Conservation (phyloP, 768 basidiomycete genomes). For the Boletus vinaceobasis region DNA sequence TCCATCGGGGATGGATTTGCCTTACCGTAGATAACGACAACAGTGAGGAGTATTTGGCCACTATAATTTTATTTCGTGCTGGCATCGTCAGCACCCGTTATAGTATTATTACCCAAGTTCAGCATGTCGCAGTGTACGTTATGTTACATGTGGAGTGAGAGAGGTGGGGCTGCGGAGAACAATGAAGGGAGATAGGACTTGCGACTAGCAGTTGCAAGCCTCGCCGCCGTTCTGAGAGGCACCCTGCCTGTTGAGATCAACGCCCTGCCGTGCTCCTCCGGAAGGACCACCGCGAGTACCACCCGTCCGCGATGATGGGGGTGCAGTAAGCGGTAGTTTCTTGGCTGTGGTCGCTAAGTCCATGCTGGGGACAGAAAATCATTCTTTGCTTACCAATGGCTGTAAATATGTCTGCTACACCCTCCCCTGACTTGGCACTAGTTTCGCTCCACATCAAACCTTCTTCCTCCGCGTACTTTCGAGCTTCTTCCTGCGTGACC, state of each 20-base stretch:
- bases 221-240: conserved; percentile 50
- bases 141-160: conserved; percentile 29
- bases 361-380: background rate
- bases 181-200: conserved; percentile 5
- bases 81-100: conserved; percentile 4
- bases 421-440: conserved; percentile 85
- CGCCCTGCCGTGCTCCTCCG: conserved; percentile 53
- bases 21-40: background rate
- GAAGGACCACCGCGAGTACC: conserved; percentile 49
- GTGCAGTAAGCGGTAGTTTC: conserved; percentile 82
- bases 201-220: conserved; percentile 68
- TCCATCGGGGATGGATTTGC: background rate
- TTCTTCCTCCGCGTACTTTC: conserved; percentile 91
- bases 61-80: conserved; percentile 4
- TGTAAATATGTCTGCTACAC: conserved; percentile 82
- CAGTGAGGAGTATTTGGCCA: background rate
- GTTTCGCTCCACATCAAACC: conserved; percentile 92
- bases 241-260: conserved; percentile 78
- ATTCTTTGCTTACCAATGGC: conserved; percentile 63
- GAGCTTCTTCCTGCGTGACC: conserved; percentile 82
- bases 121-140: conserved; percentile 26
- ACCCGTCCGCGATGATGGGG: conserved; percentile 58
- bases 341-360: conserved; percentile 51
- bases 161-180: conserved; percentile 7
- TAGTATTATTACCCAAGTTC: conserved; percentile 27